A percentile compares a stretch with the other conserved stretches of the same genome.
Conservation (phyloP, 768 basidiomycete species). For the Kwoniella sp. region DNA sequence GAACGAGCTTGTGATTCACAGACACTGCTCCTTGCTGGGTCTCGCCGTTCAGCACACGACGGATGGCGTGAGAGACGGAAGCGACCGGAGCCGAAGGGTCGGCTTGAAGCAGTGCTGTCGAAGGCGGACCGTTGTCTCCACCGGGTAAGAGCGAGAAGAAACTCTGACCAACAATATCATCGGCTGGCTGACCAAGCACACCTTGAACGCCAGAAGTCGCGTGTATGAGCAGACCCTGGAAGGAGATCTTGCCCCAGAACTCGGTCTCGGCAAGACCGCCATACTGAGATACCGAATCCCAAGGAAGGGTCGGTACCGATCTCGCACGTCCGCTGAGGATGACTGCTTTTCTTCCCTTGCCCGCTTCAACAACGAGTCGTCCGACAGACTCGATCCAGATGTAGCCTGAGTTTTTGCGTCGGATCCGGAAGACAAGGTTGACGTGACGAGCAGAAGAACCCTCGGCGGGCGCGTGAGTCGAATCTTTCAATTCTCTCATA, state of each 20-base stretch:
- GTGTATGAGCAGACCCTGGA: constrained; percentile 58
- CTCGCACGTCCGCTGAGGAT: constrained; percentile 80
- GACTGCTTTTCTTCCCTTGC: constrained; percentile 92
- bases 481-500: constrained; percentile 81
- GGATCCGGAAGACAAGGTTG: constrained; percentile 81
- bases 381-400: constrained; percentile 93
- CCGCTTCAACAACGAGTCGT: constrained; percentile 83
- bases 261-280: constrained; percentile 62
- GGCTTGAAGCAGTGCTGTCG: constrained; percentile 11
- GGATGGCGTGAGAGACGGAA: constrained; percentile 44
- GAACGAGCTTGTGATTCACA: constrained; percentile 54
- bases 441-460: constrained; percentile 60
- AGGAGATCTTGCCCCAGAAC: constrained; percentile 59
- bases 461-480: constrained; percentile 51
- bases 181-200: constrained; percentile 47
- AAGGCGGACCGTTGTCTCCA: constrained; percentile 45
- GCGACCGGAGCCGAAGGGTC: constrained; percentile 35
- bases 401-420: constrained; percentile 67
- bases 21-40: constrained; percentile 32
- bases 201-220: constrained; percentile 51
- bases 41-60: constrained; percentile 39
- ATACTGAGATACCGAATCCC: constrained; percentile 64
- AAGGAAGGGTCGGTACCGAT: constrained; percentile 66
- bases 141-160: constrained; percentile 52
- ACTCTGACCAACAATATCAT: constrained; percentile 57